Evolutionary conservation across 1,284 basidiomycete genomes (phyloP), one percentile per base, ranked within the genome.

Genomic region (Pseudozyma hubeiensis): DNA sequence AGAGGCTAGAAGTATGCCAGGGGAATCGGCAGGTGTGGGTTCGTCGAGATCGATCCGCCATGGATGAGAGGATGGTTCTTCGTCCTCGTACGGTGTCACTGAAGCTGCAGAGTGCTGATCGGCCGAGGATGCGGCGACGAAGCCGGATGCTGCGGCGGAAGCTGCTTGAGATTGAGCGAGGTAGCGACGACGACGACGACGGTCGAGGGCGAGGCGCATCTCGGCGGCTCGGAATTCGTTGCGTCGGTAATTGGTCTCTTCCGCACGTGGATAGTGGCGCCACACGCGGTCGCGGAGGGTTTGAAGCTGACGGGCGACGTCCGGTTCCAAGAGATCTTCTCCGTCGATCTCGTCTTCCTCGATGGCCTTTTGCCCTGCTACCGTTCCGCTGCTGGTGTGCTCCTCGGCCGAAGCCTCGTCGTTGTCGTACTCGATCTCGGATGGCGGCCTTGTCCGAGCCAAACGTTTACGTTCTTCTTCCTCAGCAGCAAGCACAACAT

Each of bases 241-340:
- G 30, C 79, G 75, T 24, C 71, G 72, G 49, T 81, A 82, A 49
- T 78, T 78, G 60, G 75, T 78, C 35, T 82, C 80, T 33, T 75
- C 77, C 19, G 73, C 75, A n/a, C 80, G 75, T 7, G 82, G 81
- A 46, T 81, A 79, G 57, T 84, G 82, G 3, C 81, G 71, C 82
- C 82, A 84, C 13, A 81, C 75, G 6, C 78, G 64, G 31, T 81
- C 77, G 30, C 82, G 75, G 34, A 75, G 55, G 17, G 48, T 30
- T 44, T 69, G 63, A 8, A 80, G 62, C 45, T 73, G 65, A 6
- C 55, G 74, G 17, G 63, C 69, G 14, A 64, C 55, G 5, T 66
- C 54, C 0, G 62, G 55, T n/a, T 77, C 77, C 14, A 78, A 48
- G 6, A 71, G 46, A n/a, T 66, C 64, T 47, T 71, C 73, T 29